Evolutionary conservation across 1,139 yeast genomes (phyloP).

Genomic region (Kluyveromyces marxianus): DNA sequence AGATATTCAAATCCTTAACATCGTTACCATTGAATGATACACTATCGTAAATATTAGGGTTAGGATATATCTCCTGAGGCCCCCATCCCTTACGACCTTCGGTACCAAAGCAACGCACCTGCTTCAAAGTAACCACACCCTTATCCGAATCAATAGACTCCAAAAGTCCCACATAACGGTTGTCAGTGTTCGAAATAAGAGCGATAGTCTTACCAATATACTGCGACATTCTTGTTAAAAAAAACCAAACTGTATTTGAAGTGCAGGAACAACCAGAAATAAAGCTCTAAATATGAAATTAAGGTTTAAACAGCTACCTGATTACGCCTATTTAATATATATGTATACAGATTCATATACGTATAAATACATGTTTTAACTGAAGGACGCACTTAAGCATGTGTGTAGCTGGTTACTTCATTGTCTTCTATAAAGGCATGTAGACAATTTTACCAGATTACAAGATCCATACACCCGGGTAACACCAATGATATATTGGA

Average conservation of each 20-base stretch:
- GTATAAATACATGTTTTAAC: no score
- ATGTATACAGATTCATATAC: no score
- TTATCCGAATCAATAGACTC: conserved; percentile 85
- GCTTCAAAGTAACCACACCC: conserved; percentile 78
- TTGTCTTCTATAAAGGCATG: no score
- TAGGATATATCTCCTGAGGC: conserved; percentile 65
- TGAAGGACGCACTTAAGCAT: no score
- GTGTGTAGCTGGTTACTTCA: no score
- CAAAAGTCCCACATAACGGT: conserved; percentile 78
- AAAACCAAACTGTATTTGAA: not conserved
- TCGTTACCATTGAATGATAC: conserved; percentile 90
- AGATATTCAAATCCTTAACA: conserved; percentile 80
- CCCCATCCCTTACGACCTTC: conserved; percentile 85
- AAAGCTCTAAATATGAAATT: no score
- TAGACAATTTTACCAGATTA: no score
- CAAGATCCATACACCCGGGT: no score
- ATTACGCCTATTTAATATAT: no score
- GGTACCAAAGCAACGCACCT: conserved; percentile 84
- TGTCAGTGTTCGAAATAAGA: conserved; percentile 78
- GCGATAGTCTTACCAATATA: conserved; percentile 91
- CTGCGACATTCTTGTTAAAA: conserved; percentile 53
- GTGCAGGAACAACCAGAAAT: no score
- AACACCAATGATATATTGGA: no score
- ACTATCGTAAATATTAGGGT: conserved; percentile 63
- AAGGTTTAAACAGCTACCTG: no score